Conservation (phyloP, 1,284 basidiomycete genomes). For the Trametes hirsuta region DNA sequence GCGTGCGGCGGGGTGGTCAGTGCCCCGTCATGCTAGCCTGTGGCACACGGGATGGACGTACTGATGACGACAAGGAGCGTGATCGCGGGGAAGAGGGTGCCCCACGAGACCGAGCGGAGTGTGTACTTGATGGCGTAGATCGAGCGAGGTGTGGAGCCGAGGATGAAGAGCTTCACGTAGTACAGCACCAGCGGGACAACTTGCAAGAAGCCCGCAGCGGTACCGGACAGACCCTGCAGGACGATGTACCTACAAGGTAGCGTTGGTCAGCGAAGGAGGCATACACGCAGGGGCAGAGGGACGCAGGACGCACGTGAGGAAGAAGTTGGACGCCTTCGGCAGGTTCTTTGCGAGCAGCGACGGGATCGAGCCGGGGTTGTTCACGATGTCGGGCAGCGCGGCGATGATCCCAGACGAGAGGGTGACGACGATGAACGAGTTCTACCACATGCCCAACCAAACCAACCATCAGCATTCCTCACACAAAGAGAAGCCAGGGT, state of each 20-base stretch:
- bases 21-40: neutral
- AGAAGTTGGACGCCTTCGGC: slow-evolving; percentile 90
- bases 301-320: slow-evolving; percentile 73
- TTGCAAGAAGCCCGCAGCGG: slow-evolving; percentile 82
- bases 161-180: slow-evolving; percentile 83
- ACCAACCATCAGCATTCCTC: neutral
- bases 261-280: neutral
- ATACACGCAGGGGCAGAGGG: slow-evolving; percentile 21
- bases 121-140: slow-evolving; percentile 80
- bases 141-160: slow-evolving; percentile 90
- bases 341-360: slow-evolving; percentile 74
- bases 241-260: slow-evolving; percentile 53
- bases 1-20: neutral
- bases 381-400: slow-evolving; percentile 63
- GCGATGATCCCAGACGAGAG: slow-evolving; percentile 80
- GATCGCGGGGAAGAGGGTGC: slow-evolving; percentile 79
- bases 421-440: slow-evolving; percentile 90
- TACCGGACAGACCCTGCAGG: slow-evolving; percentile 74
- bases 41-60: slow-evolving; percentile 41
- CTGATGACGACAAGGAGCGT: slow-evolving; percentile 82
- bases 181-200: slow-evolving; percentile 78
- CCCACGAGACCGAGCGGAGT: slow-evolving; percentile 75
- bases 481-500: neutral
- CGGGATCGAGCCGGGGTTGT: slow-evolving; percentile 67
- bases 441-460: slow-evolving; percentile 42